These are phyloP conservation scores for Trametes elegans DNA, from an alignment of 768 basidiomycete species.

Conservation along the genomic window DNA sequence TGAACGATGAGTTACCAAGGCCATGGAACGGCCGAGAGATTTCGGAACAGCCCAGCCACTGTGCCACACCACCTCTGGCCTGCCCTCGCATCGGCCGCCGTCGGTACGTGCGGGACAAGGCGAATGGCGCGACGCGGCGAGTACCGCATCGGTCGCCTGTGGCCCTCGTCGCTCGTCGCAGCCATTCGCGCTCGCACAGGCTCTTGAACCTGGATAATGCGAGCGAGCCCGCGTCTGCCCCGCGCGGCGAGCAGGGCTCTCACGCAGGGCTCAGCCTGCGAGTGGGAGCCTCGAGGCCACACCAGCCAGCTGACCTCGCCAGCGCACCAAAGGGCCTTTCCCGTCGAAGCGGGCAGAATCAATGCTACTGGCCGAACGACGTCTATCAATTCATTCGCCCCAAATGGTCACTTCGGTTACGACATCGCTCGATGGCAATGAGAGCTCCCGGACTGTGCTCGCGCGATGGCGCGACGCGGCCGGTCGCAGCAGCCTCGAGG, in stretches of 20 bases:
- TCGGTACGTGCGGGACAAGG: neutral
- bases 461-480: neutral
- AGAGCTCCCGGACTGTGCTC: neutral
- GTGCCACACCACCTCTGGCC: neutral
- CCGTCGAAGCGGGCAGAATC: no score
- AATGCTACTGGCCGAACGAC: no score
- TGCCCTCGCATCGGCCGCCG: neutral
- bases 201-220: neutral
- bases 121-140: neutral
- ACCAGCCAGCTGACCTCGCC: neutral
- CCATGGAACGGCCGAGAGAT: neutral
- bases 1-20: no score
- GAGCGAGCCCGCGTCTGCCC: neutral
- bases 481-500: conserved; percentile 9
- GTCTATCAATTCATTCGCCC: no score
- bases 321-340: no score
- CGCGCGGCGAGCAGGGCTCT: neutral
- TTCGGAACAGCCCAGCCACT: no score
- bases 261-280: neutral
- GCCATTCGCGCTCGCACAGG: neutral
- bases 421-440: neutral
- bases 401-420: no score
- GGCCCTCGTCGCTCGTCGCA: neutral
- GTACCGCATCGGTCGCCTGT: conserved; percentile 4
- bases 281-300: conserved; percentile 8